Conservation (phyloP, 2,329 filamentous ascomycete genomes). For the Diaporthe australafricana region DNA sequence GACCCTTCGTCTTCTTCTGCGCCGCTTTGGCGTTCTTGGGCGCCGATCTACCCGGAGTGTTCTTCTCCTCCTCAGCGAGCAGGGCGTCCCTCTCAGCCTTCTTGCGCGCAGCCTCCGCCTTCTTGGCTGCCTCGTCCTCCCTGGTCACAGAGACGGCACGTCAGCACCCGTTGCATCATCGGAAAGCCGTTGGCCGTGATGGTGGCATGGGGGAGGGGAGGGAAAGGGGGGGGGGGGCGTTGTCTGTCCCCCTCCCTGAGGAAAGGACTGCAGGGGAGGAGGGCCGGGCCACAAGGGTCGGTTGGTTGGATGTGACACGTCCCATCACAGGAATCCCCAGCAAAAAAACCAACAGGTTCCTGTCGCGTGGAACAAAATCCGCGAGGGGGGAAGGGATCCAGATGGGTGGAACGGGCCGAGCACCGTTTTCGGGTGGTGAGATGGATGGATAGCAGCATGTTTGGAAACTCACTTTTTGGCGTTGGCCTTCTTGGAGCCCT, state of each 20-base stretch:
- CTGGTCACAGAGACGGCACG: slow-evolving; percentile 56
- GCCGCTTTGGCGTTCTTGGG: slow-evolving; percentile 78
- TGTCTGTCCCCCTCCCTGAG: no score
- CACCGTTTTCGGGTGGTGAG: neutral
- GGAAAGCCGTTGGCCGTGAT: neutral
- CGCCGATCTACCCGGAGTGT: slow-evolving; percentile 64
- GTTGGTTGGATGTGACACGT: slow-evolving; percentile 10
- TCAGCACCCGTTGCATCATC: slow-evolving; percentile 13
- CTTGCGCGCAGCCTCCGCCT: slow-evolving; percentile 83
- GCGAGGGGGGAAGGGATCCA: neutral
- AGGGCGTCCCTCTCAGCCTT: slow-evolving; percentile 93
- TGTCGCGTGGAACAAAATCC: neutral
- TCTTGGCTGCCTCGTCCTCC: slow-evolving; percentile 86
- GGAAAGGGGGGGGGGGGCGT: neutral
- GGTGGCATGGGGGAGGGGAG: neutral
- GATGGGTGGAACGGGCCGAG: slow-evolving; percentile 22
- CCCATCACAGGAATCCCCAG: neutral
- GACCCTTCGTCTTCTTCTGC: slow-evolving; percentile 75
- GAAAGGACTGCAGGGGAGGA: neutral
- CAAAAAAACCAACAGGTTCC: neutral
- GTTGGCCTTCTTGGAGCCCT: slow-evolving; percentile 81
- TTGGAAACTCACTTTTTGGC: slow-evolving; percentile 82
- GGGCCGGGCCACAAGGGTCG: neutral
- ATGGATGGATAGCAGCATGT: slow-evolving; percentile 18
- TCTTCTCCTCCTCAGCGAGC: slow-evolving; percentile 84